Base-by-base conservation (phyloP, 2,329 filamentous ascomycete genomes). In the Pestalotiopsis sp. region DNA sequence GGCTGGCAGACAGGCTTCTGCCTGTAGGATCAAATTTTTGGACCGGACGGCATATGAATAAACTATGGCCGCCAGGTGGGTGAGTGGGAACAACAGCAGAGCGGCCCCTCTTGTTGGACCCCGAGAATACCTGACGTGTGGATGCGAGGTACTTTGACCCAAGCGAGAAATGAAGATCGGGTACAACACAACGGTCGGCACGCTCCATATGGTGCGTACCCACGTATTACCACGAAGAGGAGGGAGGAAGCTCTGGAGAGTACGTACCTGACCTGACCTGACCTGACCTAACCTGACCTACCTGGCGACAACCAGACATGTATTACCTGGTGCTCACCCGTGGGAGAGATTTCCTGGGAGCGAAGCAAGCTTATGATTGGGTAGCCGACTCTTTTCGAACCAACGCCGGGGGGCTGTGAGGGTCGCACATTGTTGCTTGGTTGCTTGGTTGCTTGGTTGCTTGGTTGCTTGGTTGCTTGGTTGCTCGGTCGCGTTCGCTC, bases 11-110 rank as follows among this genome's bases (percentile, higher is more conserved):
- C 45, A 56, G 38, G 58, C 64, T 69, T 69, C 68, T 69, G 68
- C 68, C 65, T 69, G 68, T 69, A 64, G 45, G 64, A 67, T 69
- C 68, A 64, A 36, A 61, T 64, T 63, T 61, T 69, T 62, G 63
- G 57, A 39, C 63, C 63, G 65, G 39, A 61, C 52, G 67, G 67
- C 31, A 64, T 63, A 65, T 62, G 45, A 45, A 49, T 61, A 57
- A 67, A 64, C 17, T 56, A 57, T 25, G 31, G 31, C 31, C 39
- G 45, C 25, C 36, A 41, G 45, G 56, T 39, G 39, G 65, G 57
- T 49, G 25, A 67, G 57, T 61, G 39, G 57, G 38, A 49, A 23
- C 39, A 17, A 14, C 25, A n/a, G 52, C 59, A 62, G 31, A 36
- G 59, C 17, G 61, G 23, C 63, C 63, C 63, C 49, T 66, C 49